Conservation (phyloP, 2,329 filamentous ascomycete genomes). For the Cylindrodendrum hubeiense region DNA sequence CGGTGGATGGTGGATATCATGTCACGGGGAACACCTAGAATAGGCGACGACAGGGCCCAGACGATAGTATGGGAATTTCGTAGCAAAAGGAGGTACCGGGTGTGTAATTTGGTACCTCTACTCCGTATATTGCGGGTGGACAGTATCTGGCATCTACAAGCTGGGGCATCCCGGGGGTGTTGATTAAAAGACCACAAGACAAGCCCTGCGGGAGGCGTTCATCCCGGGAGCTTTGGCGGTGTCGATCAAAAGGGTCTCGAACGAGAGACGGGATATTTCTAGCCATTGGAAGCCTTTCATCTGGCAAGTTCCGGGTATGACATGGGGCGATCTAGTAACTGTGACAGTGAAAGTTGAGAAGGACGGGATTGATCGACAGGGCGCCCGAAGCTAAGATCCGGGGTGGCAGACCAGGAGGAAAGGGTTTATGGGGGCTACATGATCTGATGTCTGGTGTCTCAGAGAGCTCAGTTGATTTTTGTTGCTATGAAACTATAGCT, state of each 20-base stretch:
- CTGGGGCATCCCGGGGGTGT: background rate
- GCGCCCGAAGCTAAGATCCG: conserved; percentile 2
- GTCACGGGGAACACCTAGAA: conserved; percentile 2
- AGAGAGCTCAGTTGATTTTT: background rate
- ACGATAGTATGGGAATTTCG: background rate
- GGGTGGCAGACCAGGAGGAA: background rate
- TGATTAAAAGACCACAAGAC: background rate
- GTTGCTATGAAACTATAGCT: background rate
- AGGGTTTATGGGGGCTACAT: background rate
- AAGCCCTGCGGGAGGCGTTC: conserved; percentile 9
- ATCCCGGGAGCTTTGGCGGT: background rate
- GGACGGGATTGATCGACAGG: conserved; percentile 19
- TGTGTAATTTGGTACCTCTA: background rate
- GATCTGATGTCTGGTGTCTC: background rate
- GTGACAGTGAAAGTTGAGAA: background rate
- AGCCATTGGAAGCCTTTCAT: background rate
- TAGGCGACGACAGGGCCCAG: background rate
- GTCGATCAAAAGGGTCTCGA: background rate
- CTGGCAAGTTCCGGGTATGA: background rate
- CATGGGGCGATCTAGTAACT: background rate
- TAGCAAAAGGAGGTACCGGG: background rate
- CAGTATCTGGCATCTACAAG: background rate
- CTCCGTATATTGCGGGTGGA: background rate
- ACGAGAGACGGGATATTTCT: background rate
- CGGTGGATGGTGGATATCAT: conserved; percentile 9